A percentile compares a stretch with the other conserved stretches of the same genome.
phyloP scores from a whole-genome alignment of 805 yeast genomes.

The Myxozyma mucilagina region DNA sequence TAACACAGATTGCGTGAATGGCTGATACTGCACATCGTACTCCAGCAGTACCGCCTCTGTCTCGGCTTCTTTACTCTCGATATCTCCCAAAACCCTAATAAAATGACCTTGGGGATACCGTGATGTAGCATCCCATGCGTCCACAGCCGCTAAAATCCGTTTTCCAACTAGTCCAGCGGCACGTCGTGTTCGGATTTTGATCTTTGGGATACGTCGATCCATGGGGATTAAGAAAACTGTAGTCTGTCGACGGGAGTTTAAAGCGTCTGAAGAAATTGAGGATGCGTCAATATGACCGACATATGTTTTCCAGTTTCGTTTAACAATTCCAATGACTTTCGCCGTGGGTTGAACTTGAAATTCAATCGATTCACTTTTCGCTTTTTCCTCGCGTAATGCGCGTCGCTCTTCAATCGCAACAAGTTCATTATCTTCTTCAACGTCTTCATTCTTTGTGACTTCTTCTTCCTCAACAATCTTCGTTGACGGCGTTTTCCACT shows the following conservation, averaged over 20 bases:
- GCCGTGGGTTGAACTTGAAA: slow-evolving; percentile 85
- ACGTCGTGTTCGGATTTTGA: slow-evolving; percentile 83
- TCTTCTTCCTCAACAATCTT: slow-evolving; percentile 75
- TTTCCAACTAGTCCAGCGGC: slow-evolving; percentile 80
- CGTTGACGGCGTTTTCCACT: slow-evolving; percentile 86
- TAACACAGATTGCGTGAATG: slow-evolving; percentile 87
- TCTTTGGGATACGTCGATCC: slow-evolving; percentile 85
- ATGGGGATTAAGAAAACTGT: slow-evolving; percentile 77
- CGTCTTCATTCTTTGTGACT: slow-evolving; percentile 55
- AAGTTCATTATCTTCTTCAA: slow-evolving; percentile 48
- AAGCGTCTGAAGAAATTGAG: slow-evolving; percentile 49
- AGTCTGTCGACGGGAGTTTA: slow-evolving; percentile 53
- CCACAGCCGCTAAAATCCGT: slow-evolving; percentile 89
- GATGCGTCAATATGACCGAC: slow-evolving; percentile 89
- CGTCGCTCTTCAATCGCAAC: slow-evolving; percentile 71
- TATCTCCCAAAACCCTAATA: slow-evolving; percentile 82
- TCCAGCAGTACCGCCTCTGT: slow-evolving; percentile 91
- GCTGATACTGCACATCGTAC: slow-evolving; percentile 95
- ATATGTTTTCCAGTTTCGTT: slow-evolving; percentile 93
- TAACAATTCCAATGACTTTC: slow-evolving; percentile 78
- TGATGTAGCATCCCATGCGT: slow-evolving; percentile 84
- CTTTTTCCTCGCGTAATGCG: slow-evolving; percentile 66
- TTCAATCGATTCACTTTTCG: slow-evolving; percentile 49
- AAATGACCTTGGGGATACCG: slow-evolving; percentile 93
- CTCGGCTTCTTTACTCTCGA: slow-evolving; percentile 92